Evolutionary conservation across 2,329 filamentous ascomycete genomes (phyloP).

Genomic region (Thielaviopsis musarum): DNA sequence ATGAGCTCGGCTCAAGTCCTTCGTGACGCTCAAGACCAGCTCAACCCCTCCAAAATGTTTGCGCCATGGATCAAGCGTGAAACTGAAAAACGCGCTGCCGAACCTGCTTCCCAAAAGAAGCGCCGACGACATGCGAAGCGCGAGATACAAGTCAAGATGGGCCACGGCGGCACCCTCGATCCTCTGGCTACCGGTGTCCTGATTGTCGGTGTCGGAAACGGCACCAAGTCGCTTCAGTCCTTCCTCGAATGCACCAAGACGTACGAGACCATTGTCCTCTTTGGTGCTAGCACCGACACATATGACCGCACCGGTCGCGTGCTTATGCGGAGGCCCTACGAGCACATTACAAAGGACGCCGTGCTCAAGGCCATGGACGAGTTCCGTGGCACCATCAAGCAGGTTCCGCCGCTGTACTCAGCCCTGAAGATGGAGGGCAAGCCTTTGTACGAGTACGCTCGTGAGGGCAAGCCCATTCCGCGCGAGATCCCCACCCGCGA

Average conservation of each 20-base stretch:
- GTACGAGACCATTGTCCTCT: constrained; percentile 79
- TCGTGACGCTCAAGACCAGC: constrained; percentile 68
- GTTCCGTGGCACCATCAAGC: constrained; percentile 72
- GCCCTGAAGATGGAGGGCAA: constrained; percentile 89
- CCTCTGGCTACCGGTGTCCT: constrained; percentile 87
- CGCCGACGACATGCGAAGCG: constrained; percentile 41
- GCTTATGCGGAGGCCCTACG: constrained; percentile 55
- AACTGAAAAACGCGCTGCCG: constrained; percentile 34
- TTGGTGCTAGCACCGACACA: constrained; percentile 82
- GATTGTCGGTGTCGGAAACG: constrained; percentile 71
- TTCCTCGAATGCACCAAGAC: constrained; percentile 85
- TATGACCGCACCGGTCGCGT: constrained; percentile 82
- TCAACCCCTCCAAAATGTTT: constrained; percentile 70
- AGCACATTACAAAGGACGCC: constrained; percentile 61
- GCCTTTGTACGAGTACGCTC: constrained; percentile 86
- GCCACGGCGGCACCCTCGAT: constrained; percentile 89
- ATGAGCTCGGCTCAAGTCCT: constrained; percentile 82
- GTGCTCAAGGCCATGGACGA: constrained; percentile 60
- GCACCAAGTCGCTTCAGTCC: constrained; percentile 63
- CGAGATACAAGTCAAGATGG: constrained; percentile 68
- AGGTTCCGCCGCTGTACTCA: constrained; percentile 84
- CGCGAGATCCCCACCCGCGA: constrained; percentile 66
- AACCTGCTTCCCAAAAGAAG: constrained; percentile 41
- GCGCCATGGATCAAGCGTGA: constrained; percentile 56
- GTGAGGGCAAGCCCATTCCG: constrained; percentile 74